A percentile compares a stretch with the other conserved stretches of the same genome.
phyloP scores from a whole-genome alignment of 371 early-diverging fungal genomes.

The Zychaea mexicana region DNA sequence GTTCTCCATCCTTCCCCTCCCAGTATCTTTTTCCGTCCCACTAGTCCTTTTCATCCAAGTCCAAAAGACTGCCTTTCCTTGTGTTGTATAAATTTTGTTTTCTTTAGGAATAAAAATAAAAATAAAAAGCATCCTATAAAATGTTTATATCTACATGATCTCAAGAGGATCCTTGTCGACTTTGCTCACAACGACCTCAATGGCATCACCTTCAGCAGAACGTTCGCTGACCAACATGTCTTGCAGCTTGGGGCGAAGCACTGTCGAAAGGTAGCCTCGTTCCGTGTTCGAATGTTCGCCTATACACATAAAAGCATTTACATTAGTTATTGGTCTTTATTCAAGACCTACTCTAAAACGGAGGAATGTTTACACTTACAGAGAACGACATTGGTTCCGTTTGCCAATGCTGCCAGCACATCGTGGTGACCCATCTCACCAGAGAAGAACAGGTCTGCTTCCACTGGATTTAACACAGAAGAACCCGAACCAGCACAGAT shows the following conservation, averaged over 20 bases:
- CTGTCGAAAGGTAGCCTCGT: conserved; percentile 84
- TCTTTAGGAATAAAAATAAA: not conserved
- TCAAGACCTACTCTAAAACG: too few species aligned
- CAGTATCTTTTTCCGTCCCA: not conserved
- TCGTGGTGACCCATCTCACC: conserved; percentile 97
- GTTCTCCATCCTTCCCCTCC: too few species aligned
- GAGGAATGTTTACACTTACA: conserved; percentile 46
- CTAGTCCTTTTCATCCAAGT: not conserved
- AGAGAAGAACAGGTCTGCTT: conserved; percentile 85
- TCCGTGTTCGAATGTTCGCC: conserved; percentile 94
- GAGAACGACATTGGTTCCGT: conserved; percentile 84
- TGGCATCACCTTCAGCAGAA: conserved; percentile 46
- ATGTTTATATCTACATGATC: conserved; percentile 51
- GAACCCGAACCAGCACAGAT: conserved; percentile 95
- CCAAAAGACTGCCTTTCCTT: not conserved
- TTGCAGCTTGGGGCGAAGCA: conserved; percentile 69
- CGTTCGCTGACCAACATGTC: conserved; percentile 47
- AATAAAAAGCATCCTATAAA: not conserved
- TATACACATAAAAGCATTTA: conserved; percentile 11
- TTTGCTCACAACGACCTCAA: conserved; percentile 69
- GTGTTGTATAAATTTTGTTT: not conserved
- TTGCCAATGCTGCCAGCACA: conserved; percentile 76
- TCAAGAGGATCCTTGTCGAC: conserved; percentile 74
- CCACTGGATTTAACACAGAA: conserved; percentile 53
- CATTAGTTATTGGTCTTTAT: too few species aligned